phyloP scores from a whole-genome alignment of 306 rosid species.

The Quercus wislizeni region DNA sequence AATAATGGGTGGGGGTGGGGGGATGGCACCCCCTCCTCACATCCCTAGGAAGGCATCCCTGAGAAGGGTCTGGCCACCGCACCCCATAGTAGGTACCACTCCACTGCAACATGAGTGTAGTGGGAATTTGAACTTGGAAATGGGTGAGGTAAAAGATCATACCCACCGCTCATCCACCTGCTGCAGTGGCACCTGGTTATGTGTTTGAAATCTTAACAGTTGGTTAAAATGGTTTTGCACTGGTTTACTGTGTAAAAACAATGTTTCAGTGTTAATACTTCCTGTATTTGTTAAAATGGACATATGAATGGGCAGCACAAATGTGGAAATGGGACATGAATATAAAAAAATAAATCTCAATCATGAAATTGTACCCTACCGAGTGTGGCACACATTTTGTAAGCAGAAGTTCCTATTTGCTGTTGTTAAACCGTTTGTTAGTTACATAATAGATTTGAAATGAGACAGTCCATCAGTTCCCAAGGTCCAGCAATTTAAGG shows the following conservation, averaged over 20 bases:
- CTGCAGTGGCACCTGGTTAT: background rate
- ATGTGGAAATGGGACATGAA: too few species aligned
- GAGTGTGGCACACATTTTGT: too few species aligned
- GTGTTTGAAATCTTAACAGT: background rate
- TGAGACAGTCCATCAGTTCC: too few species aligned
- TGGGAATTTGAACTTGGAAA: background rate
- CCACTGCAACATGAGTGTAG: background rate
- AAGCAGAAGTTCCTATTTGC: too few species aligned
- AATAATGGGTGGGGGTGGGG: background rate
- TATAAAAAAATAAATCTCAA: too few species aligned
- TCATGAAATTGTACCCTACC: too few species aligned
- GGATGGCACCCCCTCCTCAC: background rate
- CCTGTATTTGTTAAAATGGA: background rate
- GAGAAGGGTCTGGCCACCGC: background rate
- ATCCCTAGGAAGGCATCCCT: background rate
- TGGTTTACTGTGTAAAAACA: background rate
- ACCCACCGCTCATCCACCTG: background rate
- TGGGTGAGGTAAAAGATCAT: background rate
- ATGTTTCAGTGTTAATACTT: background rate
- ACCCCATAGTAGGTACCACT: background rate
- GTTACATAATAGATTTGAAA: too few species aligned
- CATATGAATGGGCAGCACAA: background rate
- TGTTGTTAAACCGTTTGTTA: too few species aligned
- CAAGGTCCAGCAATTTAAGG: background rate
- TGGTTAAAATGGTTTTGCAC: background rate